These are phyloP conservation scores for Salix brachista DNA, from an alignment of 345 rosid species.

Conservation along the genomic window DNA sequence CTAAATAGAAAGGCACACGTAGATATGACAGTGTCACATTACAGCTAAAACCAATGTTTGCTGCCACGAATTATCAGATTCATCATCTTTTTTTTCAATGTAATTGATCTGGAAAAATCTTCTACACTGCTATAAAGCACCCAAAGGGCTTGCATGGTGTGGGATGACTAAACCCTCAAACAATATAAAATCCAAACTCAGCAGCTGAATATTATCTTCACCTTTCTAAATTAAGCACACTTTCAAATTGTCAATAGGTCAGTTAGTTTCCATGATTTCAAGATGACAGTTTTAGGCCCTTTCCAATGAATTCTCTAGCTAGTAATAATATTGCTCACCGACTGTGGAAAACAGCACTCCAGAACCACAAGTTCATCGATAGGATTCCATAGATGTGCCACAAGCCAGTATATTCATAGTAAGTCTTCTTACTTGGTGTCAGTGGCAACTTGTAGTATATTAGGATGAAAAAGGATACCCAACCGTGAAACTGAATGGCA, in stretches of 20 bases:
- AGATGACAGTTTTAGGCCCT: not conserved
- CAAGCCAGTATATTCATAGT: conserved; percentile 66
- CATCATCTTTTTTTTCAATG: not conserved
- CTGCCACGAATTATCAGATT: not conserved
- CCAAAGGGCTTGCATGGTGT: not conserved
- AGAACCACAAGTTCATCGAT: conserved; percentile 83
- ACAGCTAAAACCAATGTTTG: not conserved
- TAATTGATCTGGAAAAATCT: not conserved
- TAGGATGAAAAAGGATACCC: conserved; percentile 85
- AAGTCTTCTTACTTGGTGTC: conserved; percentile 58
- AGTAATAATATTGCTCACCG: conserved; percentile 45
- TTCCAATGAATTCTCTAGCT: conserved; percentile 3
- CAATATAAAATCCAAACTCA: not conserved
- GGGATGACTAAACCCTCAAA: not conserved
- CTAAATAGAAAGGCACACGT: not conserved
- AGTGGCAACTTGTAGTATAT: conserved; percentile 69
- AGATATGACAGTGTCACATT: not conserved
- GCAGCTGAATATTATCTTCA: not conserved
- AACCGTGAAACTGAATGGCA: conserved; percentile 78
- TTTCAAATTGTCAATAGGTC: not conserved
- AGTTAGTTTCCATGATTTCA: not conserved
- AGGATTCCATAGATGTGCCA: conserved; percentile 68
- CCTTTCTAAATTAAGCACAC: not conserved
- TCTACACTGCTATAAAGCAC: not conserved
- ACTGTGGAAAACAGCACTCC: conserved; percentile 83